phyloP scores from a whole-genome alignment of 1,284 basidiomycete species.

The Puccinia polysora region DNA sequence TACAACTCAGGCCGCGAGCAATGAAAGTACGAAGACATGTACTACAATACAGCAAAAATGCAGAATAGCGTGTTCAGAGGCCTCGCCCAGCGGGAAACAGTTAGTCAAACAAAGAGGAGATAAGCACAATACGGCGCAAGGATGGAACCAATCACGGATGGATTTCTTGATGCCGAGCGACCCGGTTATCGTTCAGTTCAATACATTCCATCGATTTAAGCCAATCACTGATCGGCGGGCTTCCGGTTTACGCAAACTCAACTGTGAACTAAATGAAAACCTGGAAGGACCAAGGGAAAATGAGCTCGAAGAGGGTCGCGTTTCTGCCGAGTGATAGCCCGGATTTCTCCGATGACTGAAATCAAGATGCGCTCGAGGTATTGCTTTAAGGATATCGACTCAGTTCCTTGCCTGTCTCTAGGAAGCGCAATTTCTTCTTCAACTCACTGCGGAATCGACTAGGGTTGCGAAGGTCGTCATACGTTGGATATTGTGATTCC shows the following conservation, averaged over 20 bases:
- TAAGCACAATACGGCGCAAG: neutral
- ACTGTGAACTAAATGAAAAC: neutral
- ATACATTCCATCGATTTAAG: constrained; percentile 8
- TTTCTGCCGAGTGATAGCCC: constrained; percentile 5
- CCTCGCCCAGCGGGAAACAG: no score
- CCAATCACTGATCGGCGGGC: constrained; percentile 8
- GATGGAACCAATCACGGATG: neutral
- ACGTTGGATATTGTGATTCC: neutral
- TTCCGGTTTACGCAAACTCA: neutral
- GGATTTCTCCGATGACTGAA: neutral
- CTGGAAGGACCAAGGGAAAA: neutral
- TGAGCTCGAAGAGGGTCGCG: neutral
- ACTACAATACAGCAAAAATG: no score
- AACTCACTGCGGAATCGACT: neutral
- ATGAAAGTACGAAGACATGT: no score
- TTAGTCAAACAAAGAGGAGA: no score
- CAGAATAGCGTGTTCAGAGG: no score
- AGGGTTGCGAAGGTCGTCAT: neutral
- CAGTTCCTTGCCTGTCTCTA: no score
- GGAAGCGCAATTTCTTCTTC: no score
- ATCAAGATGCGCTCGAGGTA: no score
- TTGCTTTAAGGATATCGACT: no score
- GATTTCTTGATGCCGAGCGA: neutral
- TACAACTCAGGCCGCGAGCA: no score
- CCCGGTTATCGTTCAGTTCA: neutral